phyloP scores from a whole-genome alignment of 139 green algal species.

The Chlamydomonas sp. region DNA sequence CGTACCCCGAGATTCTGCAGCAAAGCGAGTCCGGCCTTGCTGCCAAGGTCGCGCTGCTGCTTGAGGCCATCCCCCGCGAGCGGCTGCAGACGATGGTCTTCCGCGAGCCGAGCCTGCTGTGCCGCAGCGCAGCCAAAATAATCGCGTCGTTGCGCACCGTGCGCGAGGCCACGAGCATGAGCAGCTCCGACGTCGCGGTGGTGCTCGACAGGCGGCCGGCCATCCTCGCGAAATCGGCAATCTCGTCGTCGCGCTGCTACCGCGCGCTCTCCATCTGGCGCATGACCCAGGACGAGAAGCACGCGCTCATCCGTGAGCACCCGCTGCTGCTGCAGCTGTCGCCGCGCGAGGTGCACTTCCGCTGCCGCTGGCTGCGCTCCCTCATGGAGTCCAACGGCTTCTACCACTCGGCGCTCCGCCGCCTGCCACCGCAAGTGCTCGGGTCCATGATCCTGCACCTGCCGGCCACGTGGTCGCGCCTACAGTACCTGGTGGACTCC shows the following conservation, averaged over 20 bases:
- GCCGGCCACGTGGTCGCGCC: conserved; percentile 27
- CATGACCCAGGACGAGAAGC: conserved; percentile 26
- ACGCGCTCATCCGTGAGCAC: conserved; percentile 21
- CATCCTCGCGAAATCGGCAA: conserved; percentile 24
- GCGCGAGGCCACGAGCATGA: conserved; percentile 12
- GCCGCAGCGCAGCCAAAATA: background rate
- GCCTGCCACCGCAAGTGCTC: conserved; percentile 19
- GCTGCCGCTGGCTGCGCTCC: conserved; percentile 43
- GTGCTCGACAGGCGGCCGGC: conserved; percentile 18
- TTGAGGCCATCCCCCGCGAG: background rate
- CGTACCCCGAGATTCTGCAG: background rate
- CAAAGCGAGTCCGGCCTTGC: background rate
- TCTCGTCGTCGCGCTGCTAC: conserved; percentile 13
- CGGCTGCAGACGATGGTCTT: conserved; percentile 9
- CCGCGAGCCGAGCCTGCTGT: conserved; percentile 23
- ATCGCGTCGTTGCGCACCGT: conserved; percentile 9
- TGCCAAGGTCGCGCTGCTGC: background rate
- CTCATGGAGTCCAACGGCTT: conserved; percentile 33
- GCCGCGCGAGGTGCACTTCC: conserved; percentile 33
- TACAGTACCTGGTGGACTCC: conserved; percentile 41
- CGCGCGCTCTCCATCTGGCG: conserved; percentile 40
- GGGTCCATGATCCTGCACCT: conserved; percentile 34
- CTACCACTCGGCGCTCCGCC: conserved; percentile 33
- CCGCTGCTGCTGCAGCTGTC: conserved; percentile 40
- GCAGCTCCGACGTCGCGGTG: background rate